phyloP scores from a whole-genome alignment of 768 basidiomycete genomes.

The Kwoniella dendrophila region DNA sequence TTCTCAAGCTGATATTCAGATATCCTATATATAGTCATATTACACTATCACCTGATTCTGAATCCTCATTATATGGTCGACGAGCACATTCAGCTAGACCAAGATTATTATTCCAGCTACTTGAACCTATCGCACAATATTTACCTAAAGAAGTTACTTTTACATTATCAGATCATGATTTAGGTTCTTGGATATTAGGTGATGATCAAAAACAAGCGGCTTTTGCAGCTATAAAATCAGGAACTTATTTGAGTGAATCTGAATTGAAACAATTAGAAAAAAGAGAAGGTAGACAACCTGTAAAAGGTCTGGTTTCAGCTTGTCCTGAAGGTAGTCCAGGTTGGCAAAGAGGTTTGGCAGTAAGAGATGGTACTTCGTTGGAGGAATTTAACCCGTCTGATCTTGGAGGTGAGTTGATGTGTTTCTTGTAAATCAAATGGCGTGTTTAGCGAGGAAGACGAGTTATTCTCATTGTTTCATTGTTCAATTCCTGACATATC shows the following conservation, averaged over 20 bases:
- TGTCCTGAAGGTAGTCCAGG: constrained; percentile 44
- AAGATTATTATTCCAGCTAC: constrained; percentile 42
- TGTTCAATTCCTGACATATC: background rate
- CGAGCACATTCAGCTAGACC: constrained; percentile 35
- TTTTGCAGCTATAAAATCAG: constrained; percentile 27
- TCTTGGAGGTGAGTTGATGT: constrained; percentile 14
- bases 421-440: background rate
- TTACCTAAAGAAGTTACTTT: constrained; percentile 45
- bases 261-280: constrained; percentile 47
- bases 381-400: background rate
- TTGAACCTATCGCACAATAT: constrained; percentile 40
- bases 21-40: constrained; percentile 33
- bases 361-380: constrained; percentile 12
- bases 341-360: constrained; percentile 27
- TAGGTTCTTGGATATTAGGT: constrained; percentile 50
- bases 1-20: background rate
- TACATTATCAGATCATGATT: constrained; percentile 51
- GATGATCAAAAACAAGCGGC: constrained; percentile 44
- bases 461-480: background rate
- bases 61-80: constrained; percentile 34
- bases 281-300: constrained; percentile 32
- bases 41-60: constrained; percentile 34
- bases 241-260: constrained; percentile 32
- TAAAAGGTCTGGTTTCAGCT: constrained; percentile 39
- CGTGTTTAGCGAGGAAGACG: no score